Evolutionary conservation across 495 filamentous ascomycete genomes (phyloP).

Genomic region (Xylaria venustula): DNA sequence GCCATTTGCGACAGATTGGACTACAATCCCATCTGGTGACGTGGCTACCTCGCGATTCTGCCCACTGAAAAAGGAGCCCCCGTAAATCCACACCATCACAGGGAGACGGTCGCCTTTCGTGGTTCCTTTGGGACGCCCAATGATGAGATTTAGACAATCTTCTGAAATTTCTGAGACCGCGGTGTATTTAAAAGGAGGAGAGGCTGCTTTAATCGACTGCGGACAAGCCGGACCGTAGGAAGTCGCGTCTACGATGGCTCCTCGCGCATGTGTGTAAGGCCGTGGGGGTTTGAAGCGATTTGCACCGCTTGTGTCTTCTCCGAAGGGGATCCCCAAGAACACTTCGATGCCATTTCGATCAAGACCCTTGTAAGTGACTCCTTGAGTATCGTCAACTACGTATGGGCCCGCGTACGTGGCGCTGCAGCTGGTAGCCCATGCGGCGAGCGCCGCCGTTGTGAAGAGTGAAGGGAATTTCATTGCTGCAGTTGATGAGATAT

Average conservation of each 20-base stretch:
- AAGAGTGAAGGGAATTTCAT: conserved; percentile 17
- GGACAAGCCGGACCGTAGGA: conserved; percentile 44
- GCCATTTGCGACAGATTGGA: conserved; percentile 39
- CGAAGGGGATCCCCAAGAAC: conserved; percentile 48
- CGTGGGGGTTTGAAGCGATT: conserved; percentile 47
- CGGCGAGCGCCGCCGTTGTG: neutral
- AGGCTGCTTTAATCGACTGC: conserved; percentile 26
- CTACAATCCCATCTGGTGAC: conserved; percentile 42
- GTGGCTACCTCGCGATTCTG: conserved; percentile 36
- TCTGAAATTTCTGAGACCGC: conserved; percentile 37
- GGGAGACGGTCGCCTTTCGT: conserved; percentile 33
- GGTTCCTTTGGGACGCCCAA: conserved; percentile 36
- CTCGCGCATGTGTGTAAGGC: conserved; percentile 26
- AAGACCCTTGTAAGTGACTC: conserved; percentile 29
- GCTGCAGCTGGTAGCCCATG: neutral
- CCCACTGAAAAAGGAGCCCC: conserved; percentile 37
- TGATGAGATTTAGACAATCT: conserved; percentile 47
- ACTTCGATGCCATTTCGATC: conserved; percentile 37
- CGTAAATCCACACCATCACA: conserved; percentile 48
- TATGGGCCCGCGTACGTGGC: neutral
- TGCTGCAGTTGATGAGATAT: no score
- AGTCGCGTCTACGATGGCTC: conserved; percentile 38
- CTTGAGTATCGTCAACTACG: conserved; percentile 17
- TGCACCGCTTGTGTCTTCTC: conserved; percentile 38
- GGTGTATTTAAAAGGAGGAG: conserved; percentile 29